Evolutionary conservation across 352 stramenopile species (phyloP), one percentile per base, ranked within the genome.

Genomic region (Pythium utonaiense): DNA sequence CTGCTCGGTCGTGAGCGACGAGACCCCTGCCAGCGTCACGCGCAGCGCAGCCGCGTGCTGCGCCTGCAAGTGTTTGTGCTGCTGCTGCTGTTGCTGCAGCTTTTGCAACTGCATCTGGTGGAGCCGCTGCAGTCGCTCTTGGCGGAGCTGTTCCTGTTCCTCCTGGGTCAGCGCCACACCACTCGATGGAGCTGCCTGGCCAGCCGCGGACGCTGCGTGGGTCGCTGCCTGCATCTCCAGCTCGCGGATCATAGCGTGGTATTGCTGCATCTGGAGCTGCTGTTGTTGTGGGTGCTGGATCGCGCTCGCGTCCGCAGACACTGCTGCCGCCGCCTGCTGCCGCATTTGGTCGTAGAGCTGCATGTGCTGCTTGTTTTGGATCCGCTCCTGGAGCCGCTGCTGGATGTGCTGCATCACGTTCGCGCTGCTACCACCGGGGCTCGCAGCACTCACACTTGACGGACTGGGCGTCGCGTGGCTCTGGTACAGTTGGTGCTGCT

Each of bases 21-120:
- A 48, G 3, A 80, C 61, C 0, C 71, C 71, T 25, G 72, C 66
- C 27, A 82, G 56, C 28, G 66, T 69, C 36, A 70, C 64, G 6
- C 47, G 57, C 28, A 70, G 19, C 7, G 62, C 45, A 28, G 62
- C 48, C 14, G 62, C 57, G 17, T 66, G 57, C 17, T 66, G 49
- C 27, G 42, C 41, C 27, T 55, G 59, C 14, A 55, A 40, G 31
- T 67, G 59, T 41, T 51, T 50, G 17, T 75, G 76, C 25, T 67
- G 38, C 45, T 75, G 67, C 30, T 45, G 54, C 17, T 62, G 66
- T 28, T 71, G 64, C 49, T 69, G 69, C 1, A 66, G 51, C 33
- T 67, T 73, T 21, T 79, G 80, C n/a, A 76, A 38, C 44, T 79
- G 71, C 27, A 70, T 65, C 28, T 88, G 78, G 53, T 90, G 80